Evolutionary conservation across 257 asterid genomes (phyloP), one percentile per base, ranked within the genome.

Genomic region (Solanum rostratum): DNA sequence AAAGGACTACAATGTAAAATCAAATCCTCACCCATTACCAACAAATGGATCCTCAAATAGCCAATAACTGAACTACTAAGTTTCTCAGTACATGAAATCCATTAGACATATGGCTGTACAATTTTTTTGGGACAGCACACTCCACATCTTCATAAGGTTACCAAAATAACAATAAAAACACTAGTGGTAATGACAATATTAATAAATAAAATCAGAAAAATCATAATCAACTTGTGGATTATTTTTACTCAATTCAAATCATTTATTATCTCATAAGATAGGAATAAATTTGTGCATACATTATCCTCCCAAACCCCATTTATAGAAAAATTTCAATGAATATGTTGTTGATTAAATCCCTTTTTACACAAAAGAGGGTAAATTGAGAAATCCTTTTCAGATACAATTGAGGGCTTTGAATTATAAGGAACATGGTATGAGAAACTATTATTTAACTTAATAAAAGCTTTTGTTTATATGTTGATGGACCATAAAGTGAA

Each of bases 1-100:
- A 20, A 27, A 55, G 6, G 27, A 55, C n/a, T 55, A 55, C 27
- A 19, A 0, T 0, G 12, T 20, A 12, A 8, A 55, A 55, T 19
- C 0, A 1, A 55, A 20, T 12, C 20, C 19, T 55, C 6, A 55
- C 2, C 63, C 6, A 54, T n/a, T n/a, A n/a, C 0, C 0, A 55
- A 30, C 37, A 30, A 33, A 5, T 33, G 0, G 4, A 33, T 33
- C 5, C 7, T 55, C 27, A 55, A 55, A 19, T 55, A 20, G 19
- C 19, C 10, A 20, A 55, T 13, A 8, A 55, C 27, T 55, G 6
- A 8, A 55, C 1, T 19, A 55, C 2, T 19, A 55, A 41, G 46
- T 19, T 55, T 55, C 19, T 55, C 6, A 24, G 27, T 24, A 15
- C 16, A 46, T 74, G 43, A 33, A 74, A 46, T 46, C 5, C 5